Evolutionary conservation across 2,329 filamentous ascomycete species (phyloP), one percentile per base, ranked within the genome.

Genomic region (Penicillium brasilianum): DNA sequence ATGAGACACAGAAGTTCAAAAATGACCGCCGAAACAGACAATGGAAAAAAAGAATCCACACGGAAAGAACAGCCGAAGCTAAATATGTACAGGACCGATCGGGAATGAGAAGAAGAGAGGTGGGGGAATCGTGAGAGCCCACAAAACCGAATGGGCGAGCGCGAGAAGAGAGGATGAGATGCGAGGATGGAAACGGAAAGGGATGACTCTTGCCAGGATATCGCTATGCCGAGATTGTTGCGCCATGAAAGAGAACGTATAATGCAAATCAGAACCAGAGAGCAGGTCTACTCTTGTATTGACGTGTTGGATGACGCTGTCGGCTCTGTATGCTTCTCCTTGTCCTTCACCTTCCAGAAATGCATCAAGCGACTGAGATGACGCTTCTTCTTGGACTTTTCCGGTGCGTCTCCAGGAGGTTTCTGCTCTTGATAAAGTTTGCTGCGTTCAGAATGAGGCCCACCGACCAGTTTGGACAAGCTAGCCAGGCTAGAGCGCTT

Each of bases 271-370:
- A 63, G 62, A 59, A 52, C 60, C 36, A 54, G 22, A 41, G 39
- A 41, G 59, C 60, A 62, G 48, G 59, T 63, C 54, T 58, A 39
- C 51, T 63, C 62, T 67, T 37, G 67, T 66, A 69, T 63, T 58
- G 63, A 65, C 58, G 56, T 60, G 60, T 75, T 69, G 10, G 60
- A 54, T 59, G 70, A 53, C 39, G 63, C 60, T 55, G 64, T 43
- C 43, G 61, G 43, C 56, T 68, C 61, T 36, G 65, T 65, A 36
- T 62, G 34, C 66, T 74, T 76, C 48, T 77, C 72, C 62, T 80
- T 82, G 55, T 82, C 81, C 66, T 80, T 82, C 25, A 74, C 70
- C 68, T 78, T 79, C 81, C 81, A 83, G 65, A 83, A 83, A 61
- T 80, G 76, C 76, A 82, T 79, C 48, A 82, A 68, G 56, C 80